A percentile compares a stretch with the other conserved stretches of the same genome.
Conservation (phyloP, 1,139 yeast genomes). For the Kodamaea suecica region DNA sequence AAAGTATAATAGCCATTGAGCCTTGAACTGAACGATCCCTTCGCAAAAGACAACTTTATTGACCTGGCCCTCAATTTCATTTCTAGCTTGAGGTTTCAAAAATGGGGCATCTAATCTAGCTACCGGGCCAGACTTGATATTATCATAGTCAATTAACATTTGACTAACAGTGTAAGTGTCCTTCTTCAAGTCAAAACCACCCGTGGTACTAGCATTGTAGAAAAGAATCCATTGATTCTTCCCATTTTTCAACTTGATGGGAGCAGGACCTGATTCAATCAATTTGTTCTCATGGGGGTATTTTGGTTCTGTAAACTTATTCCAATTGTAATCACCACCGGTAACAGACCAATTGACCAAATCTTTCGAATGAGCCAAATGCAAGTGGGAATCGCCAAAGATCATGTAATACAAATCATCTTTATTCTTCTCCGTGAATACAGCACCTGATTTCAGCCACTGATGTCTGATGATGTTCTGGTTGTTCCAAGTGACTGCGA, state of each 20-base stretch:
- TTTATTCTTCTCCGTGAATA: constrained; percentile 30
- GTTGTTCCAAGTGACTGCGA: constrained; percentile 27
- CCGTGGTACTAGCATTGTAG: constrained; percentile 42
- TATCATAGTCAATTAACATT: constrained; percentile 44
- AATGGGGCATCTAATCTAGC: constrained; percentile 40
- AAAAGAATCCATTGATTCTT: constrained; percentile 38
- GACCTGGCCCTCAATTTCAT: constrained; percentile 43
- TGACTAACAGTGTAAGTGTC: constrained; percentile 40
- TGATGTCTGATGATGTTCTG: constrained; percentile 25
- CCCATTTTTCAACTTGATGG: constrained; percentile 33
- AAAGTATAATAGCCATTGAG: constrained; percentile 42
- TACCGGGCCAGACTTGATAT: constrained; percentile 34
- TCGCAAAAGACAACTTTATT: constrained; percentile 45
- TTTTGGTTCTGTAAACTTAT: constrained; percentile 30
- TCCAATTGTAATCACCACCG: constrained; percentile 19
- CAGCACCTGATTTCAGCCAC: constrained; percentile 48
- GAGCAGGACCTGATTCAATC: constrained; percentile 46
- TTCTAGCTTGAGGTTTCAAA: constrained; percentile 34
- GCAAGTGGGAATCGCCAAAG: constrained; percentile 44
- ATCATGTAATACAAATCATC: constrained; percentile 45
- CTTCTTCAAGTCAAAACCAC: constrained; percentile 28
- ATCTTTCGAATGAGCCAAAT: constrained; percentile 37
- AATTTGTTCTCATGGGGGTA: constrained; percentile 36
- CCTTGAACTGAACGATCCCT: constrained; percentile 43
- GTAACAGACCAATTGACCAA: constrained; percentile 34